These are phyloP conservation scores for Xylaria sp. DNA, from an alignment of 2,329 filamentous ascomycete species.

Conservation along the genomic window DNA sequence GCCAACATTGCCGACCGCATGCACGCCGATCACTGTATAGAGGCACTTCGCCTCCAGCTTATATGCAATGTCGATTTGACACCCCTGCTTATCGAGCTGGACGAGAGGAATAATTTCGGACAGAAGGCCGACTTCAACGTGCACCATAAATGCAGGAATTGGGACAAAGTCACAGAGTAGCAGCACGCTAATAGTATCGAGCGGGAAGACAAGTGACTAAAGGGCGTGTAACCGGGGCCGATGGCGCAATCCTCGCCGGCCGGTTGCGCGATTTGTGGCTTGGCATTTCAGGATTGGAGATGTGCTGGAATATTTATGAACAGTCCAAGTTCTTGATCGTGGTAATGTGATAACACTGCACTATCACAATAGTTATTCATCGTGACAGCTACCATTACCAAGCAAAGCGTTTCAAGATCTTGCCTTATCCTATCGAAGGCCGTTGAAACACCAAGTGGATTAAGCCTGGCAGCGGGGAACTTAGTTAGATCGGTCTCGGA, in stretches of 20 bases:
- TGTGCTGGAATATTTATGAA: background rate
- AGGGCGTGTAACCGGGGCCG: background rate
- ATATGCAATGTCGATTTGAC: slow-evolving; percentile 31
- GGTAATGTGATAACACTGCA: background rate
- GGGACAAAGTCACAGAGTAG: slow-evolving; percentile 15
- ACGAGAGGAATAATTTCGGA: slow-evolving; percentile 1
- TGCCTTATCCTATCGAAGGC: background rate
- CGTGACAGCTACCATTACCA: background rate
- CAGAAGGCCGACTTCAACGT: slow-evolving; percentile 25
- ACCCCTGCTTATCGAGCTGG: slow-evolving; percentile 17
- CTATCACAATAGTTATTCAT: background rate
- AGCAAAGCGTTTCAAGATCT: background rate
- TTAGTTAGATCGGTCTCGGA: too few relatives aligned
- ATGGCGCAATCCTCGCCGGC: slow-evolving; percentile 23
- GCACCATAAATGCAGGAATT: slow-evolving; percentile 23
- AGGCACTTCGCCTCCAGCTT: slow-evolving; percentile 27
- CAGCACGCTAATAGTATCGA: slow-evolving; percentile 13
- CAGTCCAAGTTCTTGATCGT: background rate
- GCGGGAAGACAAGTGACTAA: background rate
- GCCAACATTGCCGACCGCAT: slow-evolving; percentile 18
- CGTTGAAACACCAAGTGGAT: too few relatives aligned
- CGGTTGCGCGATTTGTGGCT: slow-evolving; percentile 4
- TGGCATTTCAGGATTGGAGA: slow-evolving; percentile 6
- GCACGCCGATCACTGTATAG: slow-evolving; percentile 33
- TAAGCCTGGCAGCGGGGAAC: too few relatives aligned